phyloP scores from a whole-genome alignment of 257 asterid species.

The Petunia secreta region DNA sequence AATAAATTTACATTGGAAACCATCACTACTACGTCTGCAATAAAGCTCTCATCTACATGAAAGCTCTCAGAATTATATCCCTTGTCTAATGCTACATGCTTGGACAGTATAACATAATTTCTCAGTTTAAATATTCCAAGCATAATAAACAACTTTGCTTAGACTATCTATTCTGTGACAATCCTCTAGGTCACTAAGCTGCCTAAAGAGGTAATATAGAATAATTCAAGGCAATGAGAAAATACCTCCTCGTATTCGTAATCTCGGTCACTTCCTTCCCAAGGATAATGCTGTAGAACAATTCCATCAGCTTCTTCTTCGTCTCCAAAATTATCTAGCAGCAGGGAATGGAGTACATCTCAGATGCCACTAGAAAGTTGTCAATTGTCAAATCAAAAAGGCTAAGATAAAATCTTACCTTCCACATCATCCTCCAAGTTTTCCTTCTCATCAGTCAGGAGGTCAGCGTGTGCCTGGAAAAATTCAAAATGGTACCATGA shows the following conservation, averaged over 20 bases:
- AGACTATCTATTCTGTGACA: no score
- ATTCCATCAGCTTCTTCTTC: constrained; percentile 85
- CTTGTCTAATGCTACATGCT: no score
- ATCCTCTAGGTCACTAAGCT: not conserved
- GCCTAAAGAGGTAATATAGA: not conserved
- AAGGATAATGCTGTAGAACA: constrained; percentile 67
- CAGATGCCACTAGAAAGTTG: not conserved
- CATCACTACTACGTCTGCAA: no score
- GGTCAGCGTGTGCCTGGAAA: constrained; percentile 67
- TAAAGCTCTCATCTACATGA: no score
- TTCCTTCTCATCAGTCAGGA: constrained; percentile 68
- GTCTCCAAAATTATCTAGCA: constrained; percentile 63
- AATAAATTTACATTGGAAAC: no score
- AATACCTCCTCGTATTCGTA: constrained; percentile 83
- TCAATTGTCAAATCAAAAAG: no score
- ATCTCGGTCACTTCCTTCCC: constrained; percentile 97
- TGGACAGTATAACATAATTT: no score
- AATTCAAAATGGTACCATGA: constrained; percentile 1
- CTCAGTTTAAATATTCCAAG: no score
- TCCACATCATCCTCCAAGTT: constrained; percentile 59
- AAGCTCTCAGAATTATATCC: no score
- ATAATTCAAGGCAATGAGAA: not conserved
- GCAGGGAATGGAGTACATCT: not conserved
- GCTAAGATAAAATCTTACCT: constrained; percentile 42
- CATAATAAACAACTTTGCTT: no score